Evolutionary conservation across 768 basidiomycete species (phyloP), one percentile per base, ranked within the genome.

Genomic region (Naematelia aurantialba): DNA sequence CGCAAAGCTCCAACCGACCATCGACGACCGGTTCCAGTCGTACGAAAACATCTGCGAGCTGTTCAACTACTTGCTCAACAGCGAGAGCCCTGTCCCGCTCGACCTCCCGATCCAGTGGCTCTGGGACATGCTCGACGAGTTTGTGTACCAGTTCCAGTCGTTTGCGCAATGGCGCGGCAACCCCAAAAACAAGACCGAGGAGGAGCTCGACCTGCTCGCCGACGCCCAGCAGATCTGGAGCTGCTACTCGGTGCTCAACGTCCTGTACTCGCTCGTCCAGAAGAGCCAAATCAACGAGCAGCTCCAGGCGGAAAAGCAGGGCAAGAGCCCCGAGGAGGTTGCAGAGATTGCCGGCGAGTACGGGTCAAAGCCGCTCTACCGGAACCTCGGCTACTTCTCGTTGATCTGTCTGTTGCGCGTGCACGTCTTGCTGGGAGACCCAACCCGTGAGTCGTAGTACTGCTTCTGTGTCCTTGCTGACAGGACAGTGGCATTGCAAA

Each of bases 21-120:
- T 97, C 68, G 94, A 98, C 75, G 94, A 98, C 78, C 88, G 94
- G 45, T 94, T 97, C 82, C 91, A 96, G 76, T 93, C 92, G 19
- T 77, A 76, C 63, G 75, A 94, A 75, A 94, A 94, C 81, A 91
- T 91, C 79, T 97, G 94, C 83, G 91, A 94, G 76, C 80, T 98
- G 65, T 98, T 97, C 84, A 98, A 97, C 79, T 91, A 92, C 75
- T 84, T 99, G 31, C 85, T 98, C 64, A 97, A 98, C 78, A 93
- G 91, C 11, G 91, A 96, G 60, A 89, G 88, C 0, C 94, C 94
- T 1, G 91, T 97, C 0, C 78, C 86, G n/a, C 85, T 98, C 51
- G 87, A 93, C 61, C 85, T 99, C 22, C 94, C 94, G 0, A 90
- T 93, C 60, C 92, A 96, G 76, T 99, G 94, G 94, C 79, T 99